Percentiles rank a stretch among this genome's conserved stretches.
Conservation (phyloP, 2,329 filamentous ascomycete genomes). For the Cryphonectria naterciae region DNA sequence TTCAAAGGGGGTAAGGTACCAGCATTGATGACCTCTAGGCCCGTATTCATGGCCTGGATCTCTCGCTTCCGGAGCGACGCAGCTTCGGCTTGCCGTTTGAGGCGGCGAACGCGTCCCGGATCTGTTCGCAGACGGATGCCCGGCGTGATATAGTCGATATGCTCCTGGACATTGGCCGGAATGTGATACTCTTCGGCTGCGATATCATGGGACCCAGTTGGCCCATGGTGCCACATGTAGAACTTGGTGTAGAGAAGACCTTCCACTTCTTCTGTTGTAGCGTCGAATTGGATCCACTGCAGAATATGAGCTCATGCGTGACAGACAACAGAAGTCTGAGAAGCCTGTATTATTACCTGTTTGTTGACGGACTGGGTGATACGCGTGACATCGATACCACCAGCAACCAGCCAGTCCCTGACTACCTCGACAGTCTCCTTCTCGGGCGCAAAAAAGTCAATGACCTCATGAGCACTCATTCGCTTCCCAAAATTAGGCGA, state of each 20-base stretch:
- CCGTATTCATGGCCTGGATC: slow-evolving; percentile 24
- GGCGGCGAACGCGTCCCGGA: slow-evolving; percentile 20
- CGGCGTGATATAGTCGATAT: slow-evolving; percentile 59
- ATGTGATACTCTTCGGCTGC: slow-evolving; percentile 51
- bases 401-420: slow-evolving; percentile 22
- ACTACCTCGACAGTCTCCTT: slow-evolving; percentile 38
- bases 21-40: slow-evolving; percentile 6
- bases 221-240: slow-evolving; percentile 44
- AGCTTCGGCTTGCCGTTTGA: slow-evolving; percentile 23
- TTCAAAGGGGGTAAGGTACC: slow-evolving; percentile 18
- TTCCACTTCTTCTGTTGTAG: slow-evolving; percentile 43
- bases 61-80: slow-evolving; percentile 23
- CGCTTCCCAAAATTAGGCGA: slow-evolving; percentile 43
- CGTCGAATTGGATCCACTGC: slow-evolving; percentile 49
- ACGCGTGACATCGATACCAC: slow-evolving; percentile 28
- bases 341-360: slow-evolving; percentile 30
- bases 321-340: neutral
- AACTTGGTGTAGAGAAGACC: slow-evolving; percentile 44
- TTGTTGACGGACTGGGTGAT: slow-evolving; percentile 33
- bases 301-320: slow-evolving; percentile 34
- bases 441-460: slow-evolving; percentile 42
- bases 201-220: slow-evolving; percentile 41
- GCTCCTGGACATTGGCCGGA: slow-evolving; percentile 47
- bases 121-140: slow-evolving; percentile 49
- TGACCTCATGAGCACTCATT: slow-evolving; percentile 40